These are phyloP conservation scores for Candida stauntonica DNA, from an alignment of 805 yeast genomes.

Conservation along the genomic window DNA sequence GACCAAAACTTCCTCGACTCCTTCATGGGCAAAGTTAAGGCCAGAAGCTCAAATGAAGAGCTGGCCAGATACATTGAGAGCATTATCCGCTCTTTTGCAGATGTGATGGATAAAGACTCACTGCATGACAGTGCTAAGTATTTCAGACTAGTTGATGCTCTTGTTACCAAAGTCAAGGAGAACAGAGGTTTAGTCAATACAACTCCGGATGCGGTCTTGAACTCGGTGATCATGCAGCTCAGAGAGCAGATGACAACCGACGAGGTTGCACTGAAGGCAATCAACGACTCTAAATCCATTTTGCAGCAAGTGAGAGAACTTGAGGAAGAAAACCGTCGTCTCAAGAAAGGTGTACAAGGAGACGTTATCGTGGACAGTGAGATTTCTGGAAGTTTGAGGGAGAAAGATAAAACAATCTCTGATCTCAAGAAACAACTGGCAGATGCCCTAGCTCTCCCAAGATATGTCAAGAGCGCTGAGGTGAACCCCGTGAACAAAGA, in stretches of 20 bases:
- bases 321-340: constrained; percentile 14
- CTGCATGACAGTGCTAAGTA: constrained; percentile 42
- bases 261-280: constrained; percentile 67
- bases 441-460: background rate
- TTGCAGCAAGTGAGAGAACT: constrained; percentile 39
- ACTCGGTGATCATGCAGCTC: constrained; percentile 61
- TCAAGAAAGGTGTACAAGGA: constrained; percentile 16
- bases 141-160: constrained; percentile 49
- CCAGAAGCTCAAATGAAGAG: constrained; percentile 43
- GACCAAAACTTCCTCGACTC: constrained; percentile 14
- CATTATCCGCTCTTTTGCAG: constrained; percentile 49
- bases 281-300: constrained; percentile 43
- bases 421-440: constrained; percentile 5
- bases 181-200: constrained; percentile 37
- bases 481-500: background rate
- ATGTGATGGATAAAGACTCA: constrained; percentile 44
- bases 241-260: constrained; percentile 66
- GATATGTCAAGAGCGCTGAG: background rate
- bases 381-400: constrained; percentile 48
- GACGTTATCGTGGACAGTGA: constrained; percentile 27
- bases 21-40: constrained; percentile 12
- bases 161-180: constrained; percentile 31
- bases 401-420: constrained; percentile 40
- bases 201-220: constrained; percentile 45
- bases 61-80: constrained; percentile 62